Evolutionary conservation across 2,329 filamentous ascomycete genomes (phyloP), one percentile per base, ranked within the genome.

Genomic region (Ceratocystis colombiana): DNA sequence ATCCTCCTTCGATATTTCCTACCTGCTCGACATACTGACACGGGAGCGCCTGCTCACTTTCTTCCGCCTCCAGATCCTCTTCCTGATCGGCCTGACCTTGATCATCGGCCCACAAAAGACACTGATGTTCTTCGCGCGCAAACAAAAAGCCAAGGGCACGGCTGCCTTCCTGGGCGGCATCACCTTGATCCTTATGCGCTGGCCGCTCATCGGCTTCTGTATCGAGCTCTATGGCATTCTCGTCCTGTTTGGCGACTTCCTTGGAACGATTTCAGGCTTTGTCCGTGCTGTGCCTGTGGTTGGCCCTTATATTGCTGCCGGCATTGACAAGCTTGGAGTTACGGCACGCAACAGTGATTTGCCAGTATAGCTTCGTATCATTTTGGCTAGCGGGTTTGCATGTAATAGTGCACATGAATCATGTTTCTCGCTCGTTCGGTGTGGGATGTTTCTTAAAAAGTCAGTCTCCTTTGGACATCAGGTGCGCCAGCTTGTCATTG

Each of bases 61-160:
- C 67, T 61, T 62, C 61, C 66, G 10, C 22, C 68, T 48, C 69
- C 72, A 96, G 90, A 95, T 99, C 76, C 90, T 99, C 75, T 97
- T 99, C 82, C 85, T 99, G 65, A 90, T 96, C 78, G 94, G 94
- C 75, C 85, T 99, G 30, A 96, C 92, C 37, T 88, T 97, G 68
- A 95, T 97, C 72, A 96, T 99, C 77, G 94, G 94, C 55, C 84
- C 90, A 28, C 84, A 88, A 75, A 96, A 96, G 75, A 97, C 94
- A 0, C 80, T 93, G 70, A 80, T 88, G 74, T 99, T 99, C 85
- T 99, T 99, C 80, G 89, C 91, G 64, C 88, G 94, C 69, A 87
- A 86, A 71, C 90, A 96, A 74, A 99, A 99, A 77, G 84, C 90
- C 72, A 91, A 91, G 74, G 94, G 94, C 70, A 96, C 90, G 0